These are phyloP conservation scores for Penicillium psychrosexuale DNA, from an alignment of 2,329 filamentous ascomycete species.

Conservation along the genomic window DNA sequence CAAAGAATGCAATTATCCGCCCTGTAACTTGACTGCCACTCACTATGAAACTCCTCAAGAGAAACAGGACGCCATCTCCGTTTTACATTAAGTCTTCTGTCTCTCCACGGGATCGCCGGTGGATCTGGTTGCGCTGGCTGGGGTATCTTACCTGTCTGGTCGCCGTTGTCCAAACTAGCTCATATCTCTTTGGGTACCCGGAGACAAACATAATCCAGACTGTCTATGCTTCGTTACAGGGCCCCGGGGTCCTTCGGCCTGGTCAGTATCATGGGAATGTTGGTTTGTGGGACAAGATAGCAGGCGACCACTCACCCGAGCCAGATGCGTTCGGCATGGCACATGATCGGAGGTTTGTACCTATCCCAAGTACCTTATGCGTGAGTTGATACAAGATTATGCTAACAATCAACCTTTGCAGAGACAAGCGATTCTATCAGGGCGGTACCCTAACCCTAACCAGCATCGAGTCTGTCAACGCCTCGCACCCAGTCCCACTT, in stretches of 20 bases:
- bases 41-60: background rate
- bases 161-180: slow-evolving; percentile 8
- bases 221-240: background rate
- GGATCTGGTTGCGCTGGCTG: slow-evolving; percentile 12
- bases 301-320: slow-evolving; percentile 1
- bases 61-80: background rate
- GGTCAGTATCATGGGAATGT: slow-evolving; percentile 17
- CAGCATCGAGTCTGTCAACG: slow-evolving; percentile 6
- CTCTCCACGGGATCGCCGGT: slow-evolving; percentile 3
- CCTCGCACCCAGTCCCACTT: slow-evolving; percentile 13
- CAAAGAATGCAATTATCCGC: slow-evolving; percentile 1
- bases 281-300: background rate
- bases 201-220: slow-evolving; percentile 4
- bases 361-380: background rate
- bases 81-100: slow-evolving; percentile 1
- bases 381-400: background rate
- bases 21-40: background rate
- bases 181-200: slow-evolving; percentile 5
- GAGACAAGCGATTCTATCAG: slow-evolving; percentile 19
- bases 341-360: slow-evolving; percentile 16
- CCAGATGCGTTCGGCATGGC: slow-evolving; percentile 12
- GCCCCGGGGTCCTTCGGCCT: slow-evolving; percentile 12
- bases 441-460: slow-evolving; percentile 22
- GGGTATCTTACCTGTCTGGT: slow-evolving; percentile 10
- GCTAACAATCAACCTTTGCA: background rate